These are phyloP conservation scores for Neolentinus lepideus DNA, from an alignment of 1,284 basidiomycete species.

Conservation along the genomic window DNA sequence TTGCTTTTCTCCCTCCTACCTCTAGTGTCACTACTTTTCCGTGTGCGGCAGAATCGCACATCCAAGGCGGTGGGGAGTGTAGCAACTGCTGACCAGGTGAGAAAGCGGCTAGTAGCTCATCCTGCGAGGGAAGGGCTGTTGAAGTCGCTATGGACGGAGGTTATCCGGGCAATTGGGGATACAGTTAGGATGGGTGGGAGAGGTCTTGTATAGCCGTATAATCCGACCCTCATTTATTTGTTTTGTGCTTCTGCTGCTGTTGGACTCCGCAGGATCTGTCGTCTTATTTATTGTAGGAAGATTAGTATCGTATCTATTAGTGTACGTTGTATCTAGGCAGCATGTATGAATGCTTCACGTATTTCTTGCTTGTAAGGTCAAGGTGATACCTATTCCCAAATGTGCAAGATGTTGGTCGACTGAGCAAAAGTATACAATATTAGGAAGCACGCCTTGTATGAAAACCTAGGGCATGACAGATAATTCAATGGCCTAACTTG, in stretches of 20 bases:
- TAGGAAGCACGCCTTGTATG: no score
- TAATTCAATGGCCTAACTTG: no score
- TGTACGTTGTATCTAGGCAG: no score
- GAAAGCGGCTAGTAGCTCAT: constrained; percentile 38
- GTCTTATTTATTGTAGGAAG: background rate
- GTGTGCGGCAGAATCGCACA: constrained; percentile 30
- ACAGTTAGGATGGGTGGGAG: constrained; percentile 72
- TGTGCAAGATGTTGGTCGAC: no score
- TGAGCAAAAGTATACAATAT: no score
- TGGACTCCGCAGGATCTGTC: background rate
- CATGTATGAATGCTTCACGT: no score
- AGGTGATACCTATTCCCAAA: no score
- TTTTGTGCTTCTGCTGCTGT: background rate
- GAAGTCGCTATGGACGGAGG: constrained; percentile 45
- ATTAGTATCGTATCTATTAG: background rate
- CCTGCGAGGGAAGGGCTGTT: constrained; percentile 30
- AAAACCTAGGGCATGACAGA: no score
- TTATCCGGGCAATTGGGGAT: constrained; percentile 49
- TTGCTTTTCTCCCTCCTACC: constrained; percentile 57
- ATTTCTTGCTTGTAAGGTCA: no score
- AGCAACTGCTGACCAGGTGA: constrained; percentile 49
- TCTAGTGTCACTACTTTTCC: constrained; percentile 48
- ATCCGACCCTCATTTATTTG: background rate
- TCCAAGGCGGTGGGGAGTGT: constrained; percentile 11
- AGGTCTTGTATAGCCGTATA: constrained; percentile 46